Evolutionary conservation across 805 yeast species (phyloP), one percentile per base, ranked within the genome.

Genomic region (Starmerella bombi): DNA sequence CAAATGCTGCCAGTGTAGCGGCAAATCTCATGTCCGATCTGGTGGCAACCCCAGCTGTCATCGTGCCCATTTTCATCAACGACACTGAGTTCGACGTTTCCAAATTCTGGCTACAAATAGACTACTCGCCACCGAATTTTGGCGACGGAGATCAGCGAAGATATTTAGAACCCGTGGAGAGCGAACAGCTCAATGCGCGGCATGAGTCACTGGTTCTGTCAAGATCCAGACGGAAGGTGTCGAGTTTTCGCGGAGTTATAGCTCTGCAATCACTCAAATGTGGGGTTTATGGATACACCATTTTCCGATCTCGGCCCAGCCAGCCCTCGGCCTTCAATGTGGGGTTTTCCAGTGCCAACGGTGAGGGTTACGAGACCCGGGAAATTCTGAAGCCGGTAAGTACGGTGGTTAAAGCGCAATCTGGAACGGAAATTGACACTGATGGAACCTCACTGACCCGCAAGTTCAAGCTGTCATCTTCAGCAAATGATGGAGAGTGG

Each of bases 271-370:
- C 19, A 4, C 29, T 86, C 16, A 64, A 66, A 0, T 69, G 88
- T 36, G 79, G 84, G 0, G 66, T 86, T 1, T 72, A 71, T 49
- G 96, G 94, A 0, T 80, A 74, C 52, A 60, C 78, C 0, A 65
- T 41, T 16, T 41, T 45, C 5, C 43, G 43, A n/a, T 27, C 25
- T 17, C 27, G 25, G 15, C 27, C 40, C 2, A 12, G 34, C 4
- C 22, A 35, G 8, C 37, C 44, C 2, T 25, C 46, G 5, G 38
- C 38, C 3, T 39, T 16, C 29, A 64, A 65, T 33, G 70, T 80
- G 4, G 74, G 25, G 29, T 25, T 19, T 32, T 36, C 14, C 33
- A 27, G 71, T 55, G 73, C 70, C 32, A 67, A 69, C 36, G 71
- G 68, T 2, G 77, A 74, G 19, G 56, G 59, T 7, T 62, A 73